A percentile compares a stretch with the other conserved stretches of the same genome.
Conservation (phyloP, 768 basidiomycete genomes). For the Goffeauzyma gilvescens region DNA sequence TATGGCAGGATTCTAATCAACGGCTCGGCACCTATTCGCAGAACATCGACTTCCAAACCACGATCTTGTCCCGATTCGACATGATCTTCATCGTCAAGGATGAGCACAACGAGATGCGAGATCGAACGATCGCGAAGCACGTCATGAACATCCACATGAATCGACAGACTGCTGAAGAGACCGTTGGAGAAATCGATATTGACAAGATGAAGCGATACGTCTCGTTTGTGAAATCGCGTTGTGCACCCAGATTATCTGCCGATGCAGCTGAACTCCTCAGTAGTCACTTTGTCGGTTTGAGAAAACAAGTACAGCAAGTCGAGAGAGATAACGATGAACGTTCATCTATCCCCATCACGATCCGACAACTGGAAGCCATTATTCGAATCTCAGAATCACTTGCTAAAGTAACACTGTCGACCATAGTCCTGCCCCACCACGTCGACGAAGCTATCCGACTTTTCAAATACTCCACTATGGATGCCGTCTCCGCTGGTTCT, state of each 20-base stretch:
- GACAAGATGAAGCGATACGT: slow-evolving; percentile 98
- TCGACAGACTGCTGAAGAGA: slow-evolving; percentile 56
- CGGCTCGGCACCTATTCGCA: too few relatives aligned
- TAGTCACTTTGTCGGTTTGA: slow-evolving; percentile 78
- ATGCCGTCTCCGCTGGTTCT: slow-evolving; percentile 85
- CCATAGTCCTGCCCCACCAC: slow-evolving; percentile 72
- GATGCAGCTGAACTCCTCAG: slow-evolving; percentile 93
- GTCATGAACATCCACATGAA: slow-evolving; percentile 99
- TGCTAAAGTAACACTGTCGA: slow-evolving; percentile 77
- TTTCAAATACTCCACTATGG: slow-evolving; percentile 99
- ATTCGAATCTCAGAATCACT: slow-evolving; percentile 95
- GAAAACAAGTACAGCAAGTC: slow-evolving; percentile 85
- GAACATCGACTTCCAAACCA: slow-evolving; percentile 97
- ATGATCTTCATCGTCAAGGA: slow-evolving; percentile 99
- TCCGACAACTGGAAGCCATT: slow-evolving; percentile 94
- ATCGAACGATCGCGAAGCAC: slow-evolving; percentile 83
- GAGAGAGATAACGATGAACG: slow-evolving; percentile 93
- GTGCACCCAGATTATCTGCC: slow-evolving; percentile 76
- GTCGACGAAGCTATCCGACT: slow-evolving; percentile 94
- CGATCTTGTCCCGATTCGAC: slow-evolving; percentile 93
- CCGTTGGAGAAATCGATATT: slow-evolving; percentile 71
- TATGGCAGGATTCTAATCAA: too few relatives aligned
- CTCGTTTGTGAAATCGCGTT: slow-evolving; percentile 95
- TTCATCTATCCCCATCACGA: slow-evolving; percentile 92
- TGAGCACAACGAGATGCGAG: slow-evolving; percentile 84